A percentile compares a stretch with the other conserved stretches of the same genome.
phyloP scores from a whole-genome alignment of 208 protist species.

The Trypanosomatidae sp. region DNA sequence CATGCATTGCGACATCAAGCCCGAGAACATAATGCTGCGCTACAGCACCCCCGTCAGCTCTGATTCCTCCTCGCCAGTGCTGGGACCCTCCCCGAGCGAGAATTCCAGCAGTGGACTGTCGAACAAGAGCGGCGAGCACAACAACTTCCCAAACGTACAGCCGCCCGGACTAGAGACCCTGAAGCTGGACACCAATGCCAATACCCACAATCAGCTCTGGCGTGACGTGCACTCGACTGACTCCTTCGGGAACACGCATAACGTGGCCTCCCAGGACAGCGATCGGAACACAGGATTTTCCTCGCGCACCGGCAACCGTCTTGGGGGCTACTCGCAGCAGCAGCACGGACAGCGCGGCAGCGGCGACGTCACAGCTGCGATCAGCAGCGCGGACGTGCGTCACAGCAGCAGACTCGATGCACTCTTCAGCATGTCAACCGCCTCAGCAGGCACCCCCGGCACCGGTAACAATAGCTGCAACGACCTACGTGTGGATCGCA shows the following conservation, averaged over 20 bases:
- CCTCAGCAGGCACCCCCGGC: slow-evolving; percentile 3
- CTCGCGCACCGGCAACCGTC: slow-evolving; percentile 1
- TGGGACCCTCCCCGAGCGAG: slow-evolving; percentile 15
- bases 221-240: slow-evolving; percentile 24
- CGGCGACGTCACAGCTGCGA: neutral
- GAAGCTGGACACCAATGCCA: slow-evolving; percentile 18
- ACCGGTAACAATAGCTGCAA: slow-evolving; percentile 25
- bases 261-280: slow-evolving; percentile 9
- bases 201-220: slow-evolving; percentile 29
- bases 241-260: slow-evolving; percentile 11
- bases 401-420: slow-evolving; percentile 22
- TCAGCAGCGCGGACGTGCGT: neutral
- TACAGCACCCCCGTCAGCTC: slow-evolving; percentile 10
- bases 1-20: slow-evolving; percentile 98
- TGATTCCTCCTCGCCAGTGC: slow-evolving; percentile 9
- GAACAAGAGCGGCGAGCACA: slow-evolving; percentile 29
- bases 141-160: slow-evolving; percentile 17
- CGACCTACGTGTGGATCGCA: slow-evolving; percentile 14
- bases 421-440: slow-evolving; percentile 20
- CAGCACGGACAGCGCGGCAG: neutral
- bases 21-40: slow-evolving; percentile 94
- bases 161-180: slow-evolving; percentile 21
- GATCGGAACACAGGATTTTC: slow-evolving; percentile 19
- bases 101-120: slow-evolving; percentile 15
- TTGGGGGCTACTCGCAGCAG: neutral